phyloP scores from a whole-genome alignment of 2,329 filamentous ascomycete genomes.

The Pestalotiopsis sp. region DNA sequence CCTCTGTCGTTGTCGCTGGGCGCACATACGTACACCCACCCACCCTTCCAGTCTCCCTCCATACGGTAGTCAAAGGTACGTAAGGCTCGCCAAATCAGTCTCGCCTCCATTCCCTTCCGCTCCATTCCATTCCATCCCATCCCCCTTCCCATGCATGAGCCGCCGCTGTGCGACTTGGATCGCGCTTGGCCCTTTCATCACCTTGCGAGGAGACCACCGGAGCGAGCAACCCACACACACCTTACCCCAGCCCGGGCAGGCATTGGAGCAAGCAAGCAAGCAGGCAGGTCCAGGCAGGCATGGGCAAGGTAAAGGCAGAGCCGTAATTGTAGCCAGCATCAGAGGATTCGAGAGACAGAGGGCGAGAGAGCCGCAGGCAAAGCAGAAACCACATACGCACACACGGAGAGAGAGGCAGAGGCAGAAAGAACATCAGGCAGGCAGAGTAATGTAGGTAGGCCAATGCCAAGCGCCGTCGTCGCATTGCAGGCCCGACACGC shows the following conservation, averaged over 20 bases:
- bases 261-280: neutral
- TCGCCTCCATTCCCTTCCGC: neutral
- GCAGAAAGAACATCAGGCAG: neutral
- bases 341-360: neutral
- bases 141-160: neutral
- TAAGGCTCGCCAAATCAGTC: neutral
- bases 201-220: neutral
- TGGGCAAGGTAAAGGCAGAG: neutral
- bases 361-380: neutral
- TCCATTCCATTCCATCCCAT: neutral
- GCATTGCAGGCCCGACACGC: slow-evolving; percentile 11
- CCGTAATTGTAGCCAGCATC: neutral
- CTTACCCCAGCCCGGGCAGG: neutral
- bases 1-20: neutral
- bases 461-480: slow-evolving; percentile 11
- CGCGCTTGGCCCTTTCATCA: neutral
- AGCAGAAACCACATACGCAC: neutral
- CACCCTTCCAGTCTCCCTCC: neutral
- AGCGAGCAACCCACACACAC: neutral
- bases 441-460: neutral
- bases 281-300: neutral
- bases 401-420: neutral
- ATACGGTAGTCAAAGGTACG: slow-evolving; percentile 4
- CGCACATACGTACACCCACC: neutral
- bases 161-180: slow-evolving; percentile 2